These are phyloP conservation scores for Clavispora carvajalis DNA, from an alignment of 805 yeast genomes.

Conservation along the genomic window DNA sequence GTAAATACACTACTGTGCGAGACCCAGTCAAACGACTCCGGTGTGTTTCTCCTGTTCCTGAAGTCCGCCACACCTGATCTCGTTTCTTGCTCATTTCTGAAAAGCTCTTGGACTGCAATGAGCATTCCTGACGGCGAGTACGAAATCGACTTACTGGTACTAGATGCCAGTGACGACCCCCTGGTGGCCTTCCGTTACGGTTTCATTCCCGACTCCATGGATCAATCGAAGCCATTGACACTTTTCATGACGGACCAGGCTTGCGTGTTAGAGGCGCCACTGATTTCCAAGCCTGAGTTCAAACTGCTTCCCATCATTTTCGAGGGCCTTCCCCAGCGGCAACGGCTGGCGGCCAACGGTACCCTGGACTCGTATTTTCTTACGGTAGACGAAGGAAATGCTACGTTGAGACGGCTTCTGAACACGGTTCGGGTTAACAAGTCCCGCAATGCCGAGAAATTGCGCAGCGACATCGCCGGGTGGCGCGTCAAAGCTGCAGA, in stretches of 20 bases:
- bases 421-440: constrained; percentile 33
- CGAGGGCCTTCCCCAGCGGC: constrained; percentile 34
- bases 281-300: constrained; percentile 14
- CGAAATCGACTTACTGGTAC: constrained; percentile 33
- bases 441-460: constrained; percentile 30
- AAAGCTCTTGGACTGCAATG: constrained; percentile 12
- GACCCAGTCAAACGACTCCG: background rate
- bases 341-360: constrained; percentile 10
- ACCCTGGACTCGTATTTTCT: constrained; percentile 28
- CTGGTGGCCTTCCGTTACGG: constrained; percentile 32
- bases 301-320: constrained; percentile 24
- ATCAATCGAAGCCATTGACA: constrained; percentile 26
- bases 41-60: background rate
- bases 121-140: constrained; percentile 40
- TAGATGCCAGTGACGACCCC: constrained; percentile 4
- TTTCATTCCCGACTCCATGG: constrained; percentile 37
- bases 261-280: constrained; percentile 27
- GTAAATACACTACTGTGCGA: background rate
- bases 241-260: constrained; percentile 32
- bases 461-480: constrained; percentile 18
- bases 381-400: constrained; percentile 5
- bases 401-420: constrained; percentile 20
- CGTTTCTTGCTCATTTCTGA: background rate
- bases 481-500: constrained; percentile 14
- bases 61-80: background rate